Evolutionary conservation across 192 early-diverging fungal genomes (phyloP).

Genomic region (Podila verticillata): DNA sequence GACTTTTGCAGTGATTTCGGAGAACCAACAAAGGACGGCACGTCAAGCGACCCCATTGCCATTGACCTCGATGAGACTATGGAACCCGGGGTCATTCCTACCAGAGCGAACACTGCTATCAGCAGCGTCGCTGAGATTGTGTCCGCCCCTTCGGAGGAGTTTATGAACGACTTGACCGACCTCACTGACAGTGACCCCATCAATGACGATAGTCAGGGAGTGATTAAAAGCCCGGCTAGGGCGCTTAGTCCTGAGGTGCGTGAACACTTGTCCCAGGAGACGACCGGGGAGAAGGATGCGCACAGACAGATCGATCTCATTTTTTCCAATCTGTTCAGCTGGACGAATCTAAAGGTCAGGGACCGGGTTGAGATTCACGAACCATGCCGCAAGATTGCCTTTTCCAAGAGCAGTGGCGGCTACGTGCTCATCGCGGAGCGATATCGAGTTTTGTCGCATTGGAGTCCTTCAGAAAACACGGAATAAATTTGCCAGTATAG

Average conservation of each 20-base stretch:
- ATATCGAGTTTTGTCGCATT: constrained; percentile 1
- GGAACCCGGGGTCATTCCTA: neutral
- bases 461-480: no score
- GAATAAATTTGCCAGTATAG: no score
- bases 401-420: neutral
- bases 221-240: no score
- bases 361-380: constrained; percentile 44
- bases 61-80: neutral
- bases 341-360: constrained; percentile 20
- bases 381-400: constrained; percentile 16
- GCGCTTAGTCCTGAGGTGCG: no score
- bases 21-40: neutral
- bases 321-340: constrained; percentile 37
- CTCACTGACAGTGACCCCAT: no score
- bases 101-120: neutral
- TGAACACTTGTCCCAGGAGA: no score
- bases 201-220: neutral
- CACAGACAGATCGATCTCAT: constrained; percentile 3
- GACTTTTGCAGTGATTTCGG: neutral
- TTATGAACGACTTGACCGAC: neutral
- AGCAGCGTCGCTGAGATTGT: neutral
- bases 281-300: neutral
- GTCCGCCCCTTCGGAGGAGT: neutral
- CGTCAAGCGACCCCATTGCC: neutral
- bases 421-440: constrained; percentile 31